Base-by-base conservation (phyloP, 768 basidiomycete species). In the Lenzites betulinus region DNA sequence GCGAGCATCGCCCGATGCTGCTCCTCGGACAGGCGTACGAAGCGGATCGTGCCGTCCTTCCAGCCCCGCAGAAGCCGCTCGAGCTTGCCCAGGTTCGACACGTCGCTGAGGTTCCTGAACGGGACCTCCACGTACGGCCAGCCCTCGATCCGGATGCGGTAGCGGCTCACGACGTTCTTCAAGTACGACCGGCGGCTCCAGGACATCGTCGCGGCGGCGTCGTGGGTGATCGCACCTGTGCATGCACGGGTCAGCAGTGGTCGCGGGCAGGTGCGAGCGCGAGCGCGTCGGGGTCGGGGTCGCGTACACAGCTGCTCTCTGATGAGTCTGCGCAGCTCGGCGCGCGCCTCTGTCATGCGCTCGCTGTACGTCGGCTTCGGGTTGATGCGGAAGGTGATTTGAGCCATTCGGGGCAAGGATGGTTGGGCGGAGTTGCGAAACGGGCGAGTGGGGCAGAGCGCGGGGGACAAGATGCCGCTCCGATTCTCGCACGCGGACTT, bases 91-190 rank as follows among this genome's bases (percentile, higher is more conserved):
- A 69, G 54, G 66, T 70, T 71, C 7, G 70, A 66, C 30, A 71
- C 66, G 62, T 71, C 69, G 66, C 67, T 69, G 36, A 71, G 65
- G 59, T 71, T 71, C 59, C 65, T 58, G 64, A 71, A 71, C 12
- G 70, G 67, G 44, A 71, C 66, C 58, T 71, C 69, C 12, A 59
- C 52, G 35, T 58, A 41, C 47, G 70, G 69, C 70, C 68, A 69
- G 33, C 70, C 70, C 23, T 68, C 68, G 58, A 71, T 66, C 53
- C 67, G 55, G 16, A 71, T 67, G 55, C 58, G 67, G 46, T 71
- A 71, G 50, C 66, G 66, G 35, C 52, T 60, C 28, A 69, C 69
- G 58, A 71, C 62, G 65, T 71, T 67, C 55, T 66, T 68, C 69
- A 66, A 66, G 58, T 69, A 69, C 58, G 66, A 47, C 41, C 56